A percentile compares a stretch with the other conserved stretches of the same genome.
Evolutionary conservation across 352 stramenopile species (phyloP).

Genomic region (Thraustochytrium striatum): DNA sequence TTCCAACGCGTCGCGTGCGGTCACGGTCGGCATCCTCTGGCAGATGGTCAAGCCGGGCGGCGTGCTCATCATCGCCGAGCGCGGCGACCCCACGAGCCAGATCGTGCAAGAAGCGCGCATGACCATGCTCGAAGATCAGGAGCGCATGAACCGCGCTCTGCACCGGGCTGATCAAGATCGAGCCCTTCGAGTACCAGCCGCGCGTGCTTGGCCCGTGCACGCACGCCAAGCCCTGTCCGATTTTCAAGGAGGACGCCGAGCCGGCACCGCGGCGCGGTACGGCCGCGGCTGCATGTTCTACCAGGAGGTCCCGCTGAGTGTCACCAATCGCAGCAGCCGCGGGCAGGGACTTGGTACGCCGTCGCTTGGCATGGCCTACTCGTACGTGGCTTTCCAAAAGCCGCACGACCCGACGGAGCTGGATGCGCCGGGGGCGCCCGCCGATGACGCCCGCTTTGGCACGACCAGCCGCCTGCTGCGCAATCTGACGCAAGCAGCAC

Average conservation of each 20-base stretch:
- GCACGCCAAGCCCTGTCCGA: conserved; percentile 10
- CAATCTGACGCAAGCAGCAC: too few relatives aligned
- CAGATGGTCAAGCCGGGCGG: conserved; percentile 28
- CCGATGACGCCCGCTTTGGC: too few relatives aligned
- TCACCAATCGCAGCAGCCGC: neutral
- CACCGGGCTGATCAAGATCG: conserved; percentile 2
- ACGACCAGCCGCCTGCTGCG: too few relatives aligned
- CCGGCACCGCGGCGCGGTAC: neutral
- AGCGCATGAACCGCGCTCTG: neutral
- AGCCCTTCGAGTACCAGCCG: neutral
- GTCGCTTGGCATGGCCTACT: neutral
- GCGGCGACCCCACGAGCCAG: neutral
- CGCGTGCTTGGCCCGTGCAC: conserved; percentile 10
- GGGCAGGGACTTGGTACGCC: neutral
- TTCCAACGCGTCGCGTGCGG: neutral
- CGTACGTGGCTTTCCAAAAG: conserved; percentile 35
- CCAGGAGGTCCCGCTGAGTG: neutral
- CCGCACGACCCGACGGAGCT: too few relatives aligned
- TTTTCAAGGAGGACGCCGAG: neutral
- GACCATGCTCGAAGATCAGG: conserved; percentile 1
- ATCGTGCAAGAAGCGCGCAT: conserved; percentile 25
- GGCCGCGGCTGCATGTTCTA: conserved; percentile 5
- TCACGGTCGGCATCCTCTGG: conserved; percentile 9
- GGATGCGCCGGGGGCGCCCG: too few relatives aligned
- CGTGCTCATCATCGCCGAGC: conserved; percentile 32